Evolutionary conservation across 2,329 filamentous ascomycete species (phyloP).

Genomic region (Coleophoma cylindrospora): DNA sequence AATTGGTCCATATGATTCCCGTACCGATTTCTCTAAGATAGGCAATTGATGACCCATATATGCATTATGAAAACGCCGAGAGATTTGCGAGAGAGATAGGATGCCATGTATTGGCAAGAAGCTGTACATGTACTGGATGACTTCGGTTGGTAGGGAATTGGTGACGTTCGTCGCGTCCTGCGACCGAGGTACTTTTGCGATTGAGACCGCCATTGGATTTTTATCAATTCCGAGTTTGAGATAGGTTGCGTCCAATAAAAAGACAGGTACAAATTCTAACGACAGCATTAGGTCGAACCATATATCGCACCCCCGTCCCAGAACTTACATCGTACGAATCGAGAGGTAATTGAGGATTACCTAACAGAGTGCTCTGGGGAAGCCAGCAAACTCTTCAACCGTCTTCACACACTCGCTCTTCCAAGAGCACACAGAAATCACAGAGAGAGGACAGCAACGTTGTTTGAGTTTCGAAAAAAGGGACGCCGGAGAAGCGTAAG

Average conservation of each 20-base stretch:
- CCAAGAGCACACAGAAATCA: no score
- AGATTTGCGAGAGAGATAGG: conserved; percentile 22
- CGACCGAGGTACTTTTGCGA: not conserved
- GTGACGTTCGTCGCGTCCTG: conserved; percentile 3
- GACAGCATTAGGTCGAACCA: no score
- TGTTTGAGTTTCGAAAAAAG: conserved; percentile 9
- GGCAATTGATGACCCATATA: conserved; percentile 19
- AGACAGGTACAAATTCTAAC: no score
- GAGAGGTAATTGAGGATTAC: no score
- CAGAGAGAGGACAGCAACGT: not conserved
- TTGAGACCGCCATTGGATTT: not conserved
- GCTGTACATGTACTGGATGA: conserved; percentile 25
- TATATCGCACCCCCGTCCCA: no score
- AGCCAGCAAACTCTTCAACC: no score
- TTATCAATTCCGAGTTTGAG: not conserved
- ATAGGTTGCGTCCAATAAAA: not conserved
- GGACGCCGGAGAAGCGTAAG: conserved; percentile 14
- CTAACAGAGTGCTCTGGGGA: no score
- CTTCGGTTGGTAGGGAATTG: conserved; percentile 21
- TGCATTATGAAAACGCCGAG: conserved; percentile 17
- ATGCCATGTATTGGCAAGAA: conserved; percentile 20
- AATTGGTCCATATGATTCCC: conserved; percentile 22
- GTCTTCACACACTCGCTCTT: no score
- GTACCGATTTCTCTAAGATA: conserved; percentile 17
- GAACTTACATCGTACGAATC: no score